Base-by-base conservation (phyloP, 208 protist genomes). In the Crithidia fasciculata region DNA sequence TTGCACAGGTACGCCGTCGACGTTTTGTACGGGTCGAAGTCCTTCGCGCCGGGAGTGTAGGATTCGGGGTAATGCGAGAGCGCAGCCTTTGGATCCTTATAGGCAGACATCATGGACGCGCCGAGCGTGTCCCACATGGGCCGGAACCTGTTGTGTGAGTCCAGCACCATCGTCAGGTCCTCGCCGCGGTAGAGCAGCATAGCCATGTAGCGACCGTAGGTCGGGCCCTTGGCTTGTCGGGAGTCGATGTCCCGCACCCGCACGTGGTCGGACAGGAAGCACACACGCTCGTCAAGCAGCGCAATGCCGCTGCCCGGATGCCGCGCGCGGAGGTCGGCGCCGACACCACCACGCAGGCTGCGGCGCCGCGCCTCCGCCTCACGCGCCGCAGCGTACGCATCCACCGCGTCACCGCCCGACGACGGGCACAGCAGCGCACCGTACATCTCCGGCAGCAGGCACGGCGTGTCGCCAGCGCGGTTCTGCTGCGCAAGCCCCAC, bases 401-500 rank as follows among this genome's bases (percentile, higher is more conserved):
- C 54, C 65, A 61, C 8, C 52, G n/a, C 43, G 28, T 19, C 62
- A 28, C 28, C 28, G 7, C 47, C 57, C 9, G 49, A 8, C 37
- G 68, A 18, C 40, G 67, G 50, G 58, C 68, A 74, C 75, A 80
- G 50, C 16, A 69, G 64, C n/a, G 62, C 53, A 52, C 71, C 55
- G 61, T 78, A 69, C 68, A 72, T 73, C 68, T 79, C 67, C 45
- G 66, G 63, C 55, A 71, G 19, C 50, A 95, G 58, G 66, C 89
- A 95, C 39, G 80, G 56, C 43, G 76, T 19, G 50, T 91, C 82
- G 39, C 80, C 75, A 9, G 57, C 45, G 52, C 62, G 53, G 56
- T 93, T 69, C 53, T 94, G 91, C 84, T 98, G 81, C n/a, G 87
- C 93, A 5, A 97, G 75, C 15, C 96, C 96, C 16, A 95, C 74